phyloP scores from a whole-genome alignment of 2,329 filamentous ascomycete species.

The Hysterium pulicare region DNA sequence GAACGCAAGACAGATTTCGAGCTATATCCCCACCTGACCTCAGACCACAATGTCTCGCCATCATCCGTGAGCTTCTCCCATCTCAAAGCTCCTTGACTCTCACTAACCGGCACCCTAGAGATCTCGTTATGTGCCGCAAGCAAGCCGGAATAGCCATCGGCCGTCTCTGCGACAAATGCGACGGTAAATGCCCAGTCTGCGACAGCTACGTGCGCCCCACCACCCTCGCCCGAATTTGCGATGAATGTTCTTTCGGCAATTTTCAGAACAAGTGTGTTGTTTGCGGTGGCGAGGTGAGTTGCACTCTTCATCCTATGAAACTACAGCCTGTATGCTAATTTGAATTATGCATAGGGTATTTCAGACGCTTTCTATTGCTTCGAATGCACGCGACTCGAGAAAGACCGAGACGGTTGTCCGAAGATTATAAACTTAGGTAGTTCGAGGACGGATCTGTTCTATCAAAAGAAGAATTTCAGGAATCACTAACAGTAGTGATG shows the following conservation, averaged over 20 bases:
- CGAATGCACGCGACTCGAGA: conserved; percentile 94
- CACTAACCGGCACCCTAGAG: conserved; percentile 48
- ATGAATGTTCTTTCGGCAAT: conserved; percentile 99
- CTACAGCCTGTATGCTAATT: background rate
- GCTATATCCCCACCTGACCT: too few species aligned
- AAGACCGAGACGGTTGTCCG: conserved; percentile 94
- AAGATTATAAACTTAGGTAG: conserved; percentile 99
- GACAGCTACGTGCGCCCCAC: conserved; percentile 98
- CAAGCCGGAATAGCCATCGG: conserved; percentile 96
- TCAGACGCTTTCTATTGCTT: conserved; percentile 99
- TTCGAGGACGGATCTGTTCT: conserved; percentile 86
- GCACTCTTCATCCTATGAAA: background rate
- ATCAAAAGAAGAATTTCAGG: conserved; percentile 69
- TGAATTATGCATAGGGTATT: conserved; percentile 62
- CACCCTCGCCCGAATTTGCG: conserved; percentile 95
- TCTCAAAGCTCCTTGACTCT: conserved; percentile 12
- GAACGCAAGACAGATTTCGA: too few species aligned
- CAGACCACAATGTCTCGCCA: conserved; percentile 95
- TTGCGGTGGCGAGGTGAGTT: conserved; percentile 76
- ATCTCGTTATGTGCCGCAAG: conserved; percentile 99
- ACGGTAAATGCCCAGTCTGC: conserved; percentile 98
- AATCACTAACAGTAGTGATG: conserved; percentile 46
- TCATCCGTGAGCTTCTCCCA: conserved; percentile 66
- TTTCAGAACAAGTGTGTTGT: conserved; percentile 99
- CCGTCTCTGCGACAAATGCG: conserved; percentile 98